These are phyloP conservation scores for Colletotrichum cordylinicola DNA, from an alignment of 2,329 filamentous ascomycete species.

Conservation along the genomic window DNA sequence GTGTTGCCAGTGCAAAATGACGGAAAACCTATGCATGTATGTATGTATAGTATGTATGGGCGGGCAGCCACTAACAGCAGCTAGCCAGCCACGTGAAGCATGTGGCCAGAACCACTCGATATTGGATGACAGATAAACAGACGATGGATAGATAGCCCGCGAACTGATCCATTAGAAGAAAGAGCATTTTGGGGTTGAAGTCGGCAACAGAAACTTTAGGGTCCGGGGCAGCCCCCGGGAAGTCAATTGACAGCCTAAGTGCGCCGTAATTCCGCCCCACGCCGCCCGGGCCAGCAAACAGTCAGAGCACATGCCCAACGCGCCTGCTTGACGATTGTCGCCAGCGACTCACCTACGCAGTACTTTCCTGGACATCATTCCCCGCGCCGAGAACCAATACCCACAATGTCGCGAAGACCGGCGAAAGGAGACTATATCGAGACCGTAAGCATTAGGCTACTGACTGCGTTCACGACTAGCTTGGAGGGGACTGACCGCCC, in stretches of 20 bases:
- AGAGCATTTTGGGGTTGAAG: not conserved
- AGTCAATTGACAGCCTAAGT: not conserved
- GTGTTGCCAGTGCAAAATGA: no score
- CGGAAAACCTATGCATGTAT: no score
- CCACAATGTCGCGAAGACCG: slow-evolving; percentile 75
- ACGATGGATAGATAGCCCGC: no score
- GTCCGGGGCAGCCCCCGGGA: not conserved
- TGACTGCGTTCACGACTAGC: no score
- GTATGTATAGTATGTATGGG: no score
- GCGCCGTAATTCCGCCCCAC: not conserved
- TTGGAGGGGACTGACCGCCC: not conserved
- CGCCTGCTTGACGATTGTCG: not conserved
- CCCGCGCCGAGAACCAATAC: not conserved
- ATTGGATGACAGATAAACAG: no score
- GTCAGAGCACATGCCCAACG: not conserved
- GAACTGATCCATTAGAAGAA: no score
- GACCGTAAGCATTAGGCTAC: slow-evolving; percentile 65
- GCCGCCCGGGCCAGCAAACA: not conserved
- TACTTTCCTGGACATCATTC: not conserved
- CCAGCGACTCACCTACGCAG: not conserved
- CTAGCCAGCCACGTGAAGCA: no score
- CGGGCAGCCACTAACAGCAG: no score
- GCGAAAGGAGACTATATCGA: slow-evolving; percentile 95
- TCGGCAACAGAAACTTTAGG: not conserved
- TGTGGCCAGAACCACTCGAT: no score